Conservation (phyloP, 176 grass and related monocot species). For the Carex scoparia region DNA sequence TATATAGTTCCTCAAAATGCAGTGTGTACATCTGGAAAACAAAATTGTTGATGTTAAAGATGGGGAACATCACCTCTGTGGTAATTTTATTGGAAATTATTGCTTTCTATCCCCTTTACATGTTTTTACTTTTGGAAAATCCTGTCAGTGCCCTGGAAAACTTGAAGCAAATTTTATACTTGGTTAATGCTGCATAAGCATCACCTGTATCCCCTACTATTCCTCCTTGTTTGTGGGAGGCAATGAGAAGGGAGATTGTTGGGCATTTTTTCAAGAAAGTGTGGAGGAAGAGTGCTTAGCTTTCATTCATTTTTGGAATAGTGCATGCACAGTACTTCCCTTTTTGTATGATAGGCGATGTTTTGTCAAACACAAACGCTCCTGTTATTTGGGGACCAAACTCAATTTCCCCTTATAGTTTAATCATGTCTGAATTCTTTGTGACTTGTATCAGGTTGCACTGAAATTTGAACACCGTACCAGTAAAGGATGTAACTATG, state of each 20-base stretch:
- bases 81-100: background rate
- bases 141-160: background rate
- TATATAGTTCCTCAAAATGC: background rate
- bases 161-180: background rate
- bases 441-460: slow-evolving; percentile 45
- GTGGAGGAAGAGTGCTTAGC: background rate
- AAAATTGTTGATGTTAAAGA: background rate
- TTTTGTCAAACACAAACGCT: background rate
- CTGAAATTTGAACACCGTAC: slow-evolving; percentile 91
- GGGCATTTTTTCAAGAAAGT: background rate
- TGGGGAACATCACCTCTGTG: background rate
- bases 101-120: background rate
- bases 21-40: background rate
- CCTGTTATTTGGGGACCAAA: background rate
- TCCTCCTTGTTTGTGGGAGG: background rate
- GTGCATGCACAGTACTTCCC: background rate
- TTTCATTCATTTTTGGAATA: background rate
- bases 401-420: background rate
- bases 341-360: background rate
- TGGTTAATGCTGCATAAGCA: background rate
- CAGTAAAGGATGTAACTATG: slow-evolving; percentile 84
- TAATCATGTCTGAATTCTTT: background rate
- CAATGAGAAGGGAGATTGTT: background rate
- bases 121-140: background rate
- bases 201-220: background rate